Evolutionary conservation across 2,329 filamentous ascomycete species (phyloP).

Genomic region (Thelonectria discophora): DNA sequence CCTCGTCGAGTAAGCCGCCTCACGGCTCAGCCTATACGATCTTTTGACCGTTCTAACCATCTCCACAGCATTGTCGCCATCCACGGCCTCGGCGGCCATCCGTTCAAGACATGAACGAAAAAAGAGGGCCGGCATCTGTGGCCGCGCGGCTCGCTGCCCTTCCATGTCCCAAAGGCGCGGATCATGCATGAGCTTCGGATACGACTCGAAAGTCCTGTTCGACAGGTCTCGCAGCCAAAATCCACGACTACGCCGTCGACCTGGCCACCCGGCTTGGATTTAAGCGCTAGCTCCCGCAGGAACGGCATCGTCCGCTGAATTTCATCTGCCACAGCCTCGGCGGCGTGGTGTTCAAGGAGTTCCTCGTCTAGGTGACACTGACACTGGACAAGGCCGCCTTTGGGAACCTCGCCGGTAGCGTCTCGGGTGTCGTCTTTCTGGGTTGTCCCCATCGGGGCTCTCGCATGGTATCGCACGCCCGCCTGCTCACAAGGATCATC

Average conservation of each 20-base stretch:
- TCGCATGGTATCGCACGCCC: background rate
- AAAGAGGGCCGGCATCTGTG: too few relatives aligned
- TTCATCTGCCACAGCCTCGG: slow-evolving; percentile 45
- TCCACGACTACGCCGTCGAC: slow-evolving; percentile 25
- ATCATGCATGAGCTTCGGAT: too few relatives aligned
- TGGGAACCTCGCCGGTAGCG: slow-evolving; percentile 25
- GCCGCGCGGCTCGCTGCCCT: too few relatives aligned
- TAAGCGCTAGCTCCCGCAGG: slow-evolving; percentile 23
- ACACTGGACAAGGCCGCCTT: background rate
- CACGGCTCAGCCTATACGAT: too few relatives aligned
- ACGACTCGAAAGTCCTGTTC: too few relatives aligned
- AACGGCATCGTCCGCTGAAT: slow-evolving; percentile 29
- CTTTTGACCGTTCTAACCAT: too few relatives aligned
- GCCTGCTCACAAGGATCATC: background rate
- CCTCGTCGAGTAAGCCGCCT: too few relatives aligned
- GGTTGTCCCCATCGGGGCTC: slow-evolving; percentile 42
- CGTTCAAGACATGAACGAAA: too few relatives aligned
- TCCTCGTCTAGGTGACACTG: slow-evolving; percentile 9
- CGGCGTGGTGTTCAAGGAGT: slow-evolving; percentile 43
- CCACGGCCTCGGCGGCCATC: too few relatives aligned
- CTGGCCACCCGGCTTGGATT: slow-evolving; percentile 28
- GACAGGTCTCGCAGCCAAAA: too few relatives aligned
- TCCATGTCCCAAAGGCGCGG: too few relatives aligned
- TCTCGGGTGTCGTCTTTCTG: slow-evolving; percentile 42
- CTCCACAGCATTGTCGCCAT: too few relatives aligned